Percentiles rank a stretch among this genome's conserved stretches.
Evolutionary conservation across 768 basidiomycete species (phyloP).

Genomic region (Xerocomus potaroensis): DNA sequence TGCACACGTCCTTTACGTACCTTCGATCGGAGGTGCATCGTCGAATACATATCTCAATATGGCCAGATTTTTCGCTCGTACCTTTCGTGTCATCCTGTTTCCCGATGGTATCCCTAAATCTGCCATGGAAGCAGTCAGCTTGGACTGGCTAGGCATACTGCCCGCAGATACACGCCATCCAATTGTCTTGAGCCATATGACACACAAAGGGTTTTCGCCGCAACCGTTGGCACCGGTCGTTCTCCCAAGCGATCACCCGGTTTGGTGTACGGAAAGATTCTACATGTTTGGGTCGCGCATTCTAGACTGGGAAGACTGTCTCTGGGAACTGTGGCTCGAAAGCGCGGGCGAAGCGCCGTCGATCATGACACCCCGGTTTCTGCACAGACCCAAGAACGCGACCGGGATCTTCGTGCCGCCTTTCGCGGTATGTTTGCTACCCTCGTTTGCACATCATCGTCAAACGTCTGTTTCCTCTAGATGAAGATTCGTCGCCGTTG

Average conservation of each 20-base stretch:
- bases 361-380: slow-evolving; percentile 11
- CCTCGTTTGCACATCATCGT: too few relatives aligned
- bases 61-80: slow-evolving; percentile 55
- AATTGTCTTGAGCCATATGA: slow-evolving; percentile 27
- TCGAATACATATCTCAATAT: slow-evolving; percentile 59
- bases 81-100: slow-evolving; percentile 46
- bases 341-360: slow-evolving; percentile 40
- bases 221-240: slow-evolving; percentile 43
- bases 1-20: slow-evolving; percentile 46
- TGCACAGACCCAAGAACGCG: slow-evolving; percentile 5
- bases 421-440: slow-evolving; percentile 13
- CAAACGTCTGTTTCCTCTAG: slow-evolving; percentile 20
- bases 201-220: slow-evolving; percentile 36
- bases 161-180: slow-evolving; percentile 16
- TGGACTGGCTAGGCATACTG: slow-evolving; percentile 14
- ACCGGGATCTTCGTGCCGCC: slow-evolving; percentile 13
- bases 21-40: slow-evolving; percentile 32
- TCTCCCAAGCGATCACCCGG: slow-evolving; percentile 38
- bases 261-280: slow-evolving; percentile 62
- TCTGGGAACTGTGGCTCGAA: slow-evolving; percentile 62
- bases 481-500: slow-evolving; percentile 40
- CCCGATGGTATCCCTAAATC: slow-evolving; percentile 39
- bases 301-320: slow-evolving; percentile 59
- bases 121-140: slow-evolving; percentile 16
- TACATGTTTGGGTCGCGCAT: slow-evolving; percentile 42